Conservation (phyloP, 2,329 filamentous ascomycete genomes). For the Pezicula carpinea region DNA sequence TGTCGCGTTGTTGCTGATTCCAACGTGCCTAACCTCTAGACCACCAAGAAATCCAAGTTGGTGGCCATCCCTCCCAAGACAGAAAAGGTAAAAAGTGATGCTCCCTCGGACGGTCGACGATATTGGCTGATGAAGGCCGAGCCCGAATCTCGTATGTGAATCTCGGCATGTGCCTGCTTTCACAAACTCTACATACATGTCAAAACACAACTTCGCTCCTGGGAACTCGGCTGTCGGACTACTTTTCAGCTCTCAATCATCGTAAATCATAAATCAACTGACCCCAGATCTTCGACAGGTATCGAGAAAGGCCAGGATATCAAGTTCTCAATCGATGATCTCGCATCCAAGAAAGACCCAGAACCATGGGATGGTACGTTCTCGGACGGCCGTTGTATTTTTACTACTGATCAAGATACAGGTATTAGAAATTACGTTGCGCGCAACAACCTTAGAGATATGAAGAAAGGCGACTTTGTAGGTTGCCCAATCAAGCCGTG, state of each 20-base stretch:
- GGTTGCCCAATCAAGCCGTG: too few species aligned
- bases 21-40: neutral
- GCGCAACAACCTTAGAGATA: constrained; percentile 82
- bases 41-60: neutral
- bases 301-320: constrained; percentile 80
- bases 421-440: constrained; percentile 56
- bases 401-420: constrained; percentile 17
- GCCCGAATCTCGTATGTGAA: constrained; percentile 68
- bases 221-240: too few species aligned
- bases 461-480: constrained; percentile 82
- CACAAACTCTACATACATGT: too few species aligned
- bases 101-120: constrained; percentile 29
- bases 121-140: constrained; percentile 88
- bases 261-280: too few species aligned
- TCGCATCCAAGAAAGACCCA: constrained; percentile 65
- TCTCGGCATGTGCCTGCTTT: too few species aligned
- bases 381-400: constrained; percentile 2
- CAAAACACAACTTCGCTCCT: too few species aligned
- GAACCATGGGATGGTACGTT: constrained; percentile 86
- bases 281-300: too few species aligned
- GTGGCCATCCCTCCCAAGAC: neutral
- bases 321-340: constrained; percentile 89
- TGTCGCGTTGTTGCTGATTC: too few species aligned
- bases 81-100: neutral
- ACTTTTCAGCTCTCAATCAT: too few species aligned